A percentile compares a stretch with the other conserved stretches of the same genome.
phyloP scores from a whole-genome alignment of 2,329 filamentous ascomycete species.

The Pyrenochaeta sp. region DNA sequence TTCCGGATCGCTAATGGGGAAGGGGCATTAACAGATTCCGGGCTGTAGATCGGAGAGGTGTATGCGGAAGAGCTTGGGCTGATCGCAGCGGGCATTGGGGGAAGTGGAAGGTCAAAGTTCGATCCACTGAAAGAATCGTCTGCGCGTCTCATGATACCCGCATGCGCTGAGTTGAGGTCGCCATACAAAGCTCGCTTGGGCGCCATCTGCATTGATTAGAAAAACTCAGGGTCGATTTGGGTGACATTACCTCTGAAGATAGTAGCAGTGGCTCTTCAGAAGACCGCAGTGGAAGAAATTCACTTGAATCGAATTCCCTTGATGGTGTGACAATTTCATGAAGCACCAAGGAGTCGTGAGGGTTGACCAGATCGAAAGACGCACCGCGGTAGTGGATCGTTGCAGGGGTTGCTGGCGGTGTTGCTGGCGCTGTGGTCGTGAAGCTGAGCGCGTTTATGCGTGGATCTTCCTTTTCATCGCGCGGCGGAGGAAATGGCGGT shows the following conservation, averaged over 20 bases:
- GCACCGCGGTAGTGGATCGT: constrained; percentile 50
- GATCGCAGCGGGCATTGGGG: constrained; percentile 35
- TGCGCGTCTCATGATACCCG: constrained; percentile 34
- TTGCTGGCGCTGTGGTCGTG: constrained; percentile 38
- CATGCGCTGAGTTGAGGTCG: constrained; percentile 41
- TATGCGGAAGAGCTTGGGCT: constrained; percentile 40
- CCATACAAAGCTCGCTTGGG: constrained; percentile 40
- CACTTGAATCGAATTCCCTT: constrained; percentile 44
- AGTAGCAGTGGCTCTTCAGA: constrained; percentile 30
- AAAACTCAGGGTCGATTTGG: neutral
- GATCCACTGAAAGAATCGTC: constrained; percentile 24
- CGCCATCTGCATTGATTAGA: constrained; percentile 37
- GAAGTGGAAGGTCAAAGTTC: constrained; percentile 28
- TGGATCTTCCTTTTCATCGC: constrained; percentile 28
- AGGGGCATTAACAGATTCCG: constrained; percentile 29
- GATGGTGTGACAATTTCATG: constrained; percentile 50
- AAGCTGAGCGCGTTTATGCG: constrained; percentile 35
- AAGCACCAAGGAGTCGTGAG: constrained; percentile 46
- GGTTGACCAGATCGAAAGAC: constrained; percentile 52
- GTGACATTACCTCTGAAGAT: constrained; percentile 26
- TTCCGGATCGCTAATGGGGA: constrained; percentile 31
- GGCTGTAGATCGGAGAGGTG: constrained; percentile 36
- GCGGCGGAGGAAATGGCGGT: constrained; percentile 29
- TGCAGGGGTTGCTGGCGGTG: constrained; percentile 49
- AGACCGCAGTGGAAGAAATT: constrained; percentile 37